Conservation (phyloP, 805 yeast species). For the Kodamaea restingae region DNA sequence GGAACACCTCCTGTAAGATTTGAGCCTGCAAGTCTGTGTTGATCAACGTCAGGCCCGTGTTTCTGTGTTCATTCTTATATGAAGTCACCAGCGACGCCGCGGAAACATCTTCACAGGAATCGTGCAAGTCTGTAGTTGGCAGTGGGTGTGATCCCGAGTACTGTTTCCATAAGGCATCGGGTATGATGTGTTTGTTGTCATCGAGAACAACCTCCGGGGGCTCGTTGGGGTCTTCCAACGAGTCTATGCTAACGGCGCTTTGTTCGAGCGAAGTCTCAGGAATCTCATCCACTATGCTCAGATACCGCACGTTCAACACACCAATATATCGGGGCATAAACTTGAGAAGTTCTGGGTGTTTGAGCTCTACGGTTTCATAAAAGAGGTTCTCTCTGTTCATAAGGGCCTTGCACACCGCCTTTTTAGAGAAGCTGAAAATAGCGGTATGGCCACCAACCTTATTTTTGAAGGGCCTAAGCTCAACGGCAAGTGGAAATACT, state of each 20-base stretch:
- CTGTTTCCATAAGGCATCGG: conserved; percentile 68
- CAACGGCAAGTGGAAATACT: conserved; percentile 73
- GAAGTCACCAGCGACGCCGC: conserved; percentile 3
- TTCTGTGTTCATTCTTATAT: conserved; percentile 7
- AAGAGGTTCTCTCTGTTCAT: conserved; percentile 86
- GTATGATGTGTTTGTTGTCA: conserved; percentile 89
- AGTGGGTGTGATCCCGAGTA: conserved; percentile 40
- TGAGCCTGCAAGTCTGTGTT: conserved; percentile 38
- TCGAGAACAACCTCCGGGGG: conserved; percentile 85
- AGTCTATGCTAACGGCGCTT: conserved; percentile 10
- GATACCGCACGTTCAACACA: conserved; percentile 84
- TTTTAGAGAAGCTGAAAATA: conserved; percentile 82
- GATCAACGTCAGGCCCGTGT: conserved; percentile 32
- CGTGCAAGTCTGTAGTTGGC: conserved; percentile 10
- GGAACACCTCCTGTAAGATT: conserved; percentile 36
- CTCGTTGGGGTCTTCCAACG: conserved; percentile 8
- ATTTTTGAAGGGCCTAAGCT: conserved; percentile 83
- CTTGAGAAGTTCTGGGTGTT: conserved; percentile 68
- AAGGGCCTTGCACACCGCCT: conserved; percentile 91
- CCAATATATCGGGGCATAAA: conserved; percentile 96
- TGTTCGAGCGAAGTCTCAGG: conserved; percentile 7
- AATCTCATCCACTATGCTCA: conserved; percentile 37
- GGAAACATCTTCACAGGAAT: conserved; percentile 3
- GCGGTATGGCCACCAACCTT: conserved; percentile 99
- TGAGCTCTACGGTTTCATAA: conserved; percentile 82